Conservation (phyloP, 192 early-diverging fungal genomes). For the Funneliformis geosporum region DNA sequence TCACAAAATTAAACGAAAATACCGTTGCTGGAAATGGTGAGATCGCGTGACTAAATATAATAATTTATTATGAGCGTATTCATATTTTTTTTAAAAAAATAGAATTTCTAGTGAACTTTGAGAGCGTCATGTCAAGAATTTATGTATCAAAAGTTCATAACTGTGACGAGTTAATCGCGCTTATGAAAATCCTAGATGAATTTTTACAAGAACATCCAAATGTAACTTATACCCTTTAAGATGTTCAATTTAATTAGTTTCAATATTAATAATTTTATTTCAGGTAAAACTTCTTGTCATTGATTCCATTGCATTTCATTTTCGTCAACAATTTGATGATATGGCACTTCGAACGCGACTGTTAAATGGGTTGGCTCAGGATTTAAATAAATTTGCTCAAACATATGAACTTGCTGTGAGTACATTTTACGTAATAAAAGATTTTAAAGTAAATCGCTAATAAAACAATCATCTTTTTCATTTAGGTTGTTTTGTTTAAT, state of each 20-base stretch:
- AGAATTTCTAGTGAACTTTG: constrained; percentile 4
- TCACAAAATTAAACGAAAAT: neutral
- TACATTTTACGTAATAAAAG: neutral
- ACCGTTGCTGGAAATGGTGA: neutral
- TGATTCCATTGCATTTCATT: constrained; percentile 32
- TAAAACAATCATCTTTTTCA: neutral
- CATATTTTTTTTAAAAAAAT: neutral
- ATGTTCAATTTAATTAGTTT: neutral
- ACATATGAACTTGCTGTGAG: constrained; percentile 24
- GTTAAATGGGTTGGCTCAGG: constrained; percentile 22
- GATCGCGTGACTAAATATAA: neutral
- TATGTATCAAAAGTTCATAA: constrained; percentile 25
- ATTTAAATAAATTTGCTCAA: constrained; percentile 21
- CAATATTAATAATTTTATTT: neutral
- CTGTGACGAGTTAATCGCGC: constrained; percentile 16
- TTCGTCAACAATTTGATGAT: constrained; percentile 18
- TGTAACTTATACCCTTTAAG: neutral
- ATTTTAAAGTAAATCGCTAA: neutral
- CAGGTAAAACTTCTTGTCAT: constrained; percentile 32
- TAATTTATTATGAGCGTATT: neutral
- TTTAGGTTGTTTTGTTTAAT: constrained; percentile 31
- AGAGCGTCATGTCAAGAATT: constrained; percentile 23
- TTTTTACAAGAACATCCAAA: constrained; percentile 27
- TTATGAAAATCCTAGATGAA: constrained; percentile 25
- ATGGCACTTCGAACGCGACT: constrained; percentile 24